Evolutionary conservation across 306 rosid species (phyloP).

Genomic region (Cercis canadensis): DNA sequence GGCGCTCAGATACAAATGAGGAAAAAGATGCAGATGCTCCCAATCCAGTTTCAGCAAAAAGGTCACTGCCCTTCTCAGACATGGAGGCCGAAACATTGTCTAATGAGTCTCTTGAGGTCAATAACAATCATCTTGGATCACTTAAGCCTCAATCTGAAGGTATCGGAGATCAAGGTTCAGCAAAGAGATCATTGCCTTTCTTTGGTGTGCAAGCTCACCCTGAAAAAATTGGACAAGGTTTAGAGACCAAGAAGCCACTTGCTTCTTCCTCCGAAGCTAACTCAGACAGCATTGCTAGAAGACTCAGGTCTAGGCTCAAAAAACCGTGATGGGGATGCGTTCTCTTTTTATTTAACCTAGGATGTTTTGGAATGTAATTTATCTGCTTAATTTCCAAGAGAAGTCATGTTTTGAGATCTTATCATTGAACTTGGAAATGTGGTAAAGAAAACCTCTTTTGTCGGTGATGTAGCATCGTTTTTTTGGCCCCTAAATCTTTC

Average conservation of each 20-base stretch:
- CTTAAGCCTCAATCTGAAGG: slow-evolving; percentile 38
- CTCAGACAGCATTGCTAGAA: slow-evolving; percentile 48
- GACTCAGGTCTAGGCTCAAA: slow-evolving; percentile 60
- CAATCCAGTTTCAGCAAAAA: slow-evolving; percentile 60
- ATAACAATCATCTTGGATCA: slow-evolving; percentile 32
- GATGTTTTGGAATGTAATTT: background rate
- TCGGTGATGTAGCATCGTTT: background rate
- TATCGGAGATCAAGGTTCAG: slow-evolving; percentile 45
- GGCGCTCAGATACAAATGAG: slow-evolving; percentile 45
- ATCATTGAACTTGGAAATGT: slow-evolving; percentile 12
- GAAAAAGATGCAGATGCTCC: slow-evolving; percentile 48
- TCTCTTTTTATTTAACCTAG: background rate
- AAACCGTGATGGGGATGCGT: slow-evolving; percentile 32
- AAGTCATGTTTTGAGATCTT: slow-evolving; percentile 25
- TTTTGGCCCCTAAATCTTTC: no score
- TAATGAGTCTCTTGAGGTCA: slow-evolving; percentile 41
- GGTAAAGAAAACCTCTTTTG: slow-evolving; percentile 21
- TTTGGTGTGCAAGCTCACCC: slow-evolving; percentile 33
- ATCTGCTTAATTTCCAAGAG: slow-evolving; percentile 26
- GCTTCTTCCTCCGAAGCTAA: slow-evolving; percentile 40
- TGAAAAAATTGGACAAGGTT: slow-evolving; percentile 28
- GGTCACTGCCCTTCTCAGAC: slow-evolving; percentile 63
- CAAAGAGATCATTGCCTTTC: slow-evolving; percentile 58
- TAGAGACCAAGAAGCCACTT: slow-evolving; percentile 27
- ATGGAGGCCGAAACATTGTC: slow-evolving; percentile 27